These are phyloP conservation scores for Prunus yedoensis DNA, from an alignment of 331 rosid species.

Conservation along the genomic window DNA sequence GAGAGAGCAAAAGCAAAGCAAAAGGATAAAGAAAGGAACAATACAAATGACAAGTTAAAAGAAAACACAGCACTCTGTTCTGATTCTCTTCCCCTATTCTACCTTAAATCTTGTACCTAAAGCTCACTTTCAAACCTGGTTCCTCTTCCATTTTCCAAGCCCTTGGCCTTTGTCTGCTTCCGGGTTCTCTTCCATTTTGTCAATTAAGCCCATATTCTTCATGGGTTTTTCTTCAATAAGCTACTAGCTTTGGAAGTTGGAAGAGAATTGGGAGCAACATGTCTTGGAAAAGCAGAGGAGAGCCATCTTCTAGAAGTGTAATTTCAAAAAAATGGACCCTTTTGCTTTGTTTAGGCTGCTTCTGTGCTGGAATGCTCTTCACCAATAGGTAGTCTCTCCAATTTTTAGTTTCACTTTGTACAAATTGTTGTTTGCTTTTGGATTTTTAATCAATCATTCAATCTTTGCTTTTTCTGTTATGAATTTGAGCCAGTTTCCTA, in stretches of 20 bases:
- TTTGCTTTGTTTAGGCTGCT: constrained; percentile 76
- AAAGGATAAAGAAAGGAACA: constrained; percentile 34
- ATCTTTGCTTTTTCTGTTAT: background rate
- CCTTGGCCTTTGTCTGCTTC: background rate
- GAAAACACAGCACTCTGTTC: constrained; percentile 11
- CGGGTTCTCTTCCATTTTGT: constrained; percentile 14
- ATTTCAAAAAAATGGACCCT: constrained; percentile 76
- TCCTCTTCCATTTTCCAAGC: background rate
- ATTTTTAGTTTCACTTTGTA: background rate
- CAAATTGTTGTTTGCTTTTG: constrained; percentile 5
- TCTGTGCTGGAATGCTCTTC: constrained; percentile 91
- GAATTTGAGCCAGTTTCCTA: constrained; percentile 12
- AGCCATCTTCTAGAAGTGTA: constrained; percentile 56
- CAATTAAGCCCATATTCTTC: constrained; percentile 4
- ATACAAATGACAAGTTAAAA: constrained; percentile 11
- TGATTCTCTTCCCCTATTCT: constrained; percentile 7
- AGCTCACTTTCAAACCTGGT: constrained; percentile 12
- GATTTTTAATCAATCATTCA: constrained; percentile 13
- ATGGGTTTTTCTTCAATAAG: constrained; percentile 36
- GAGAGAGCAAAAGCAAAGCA: constrained; percentile 4
- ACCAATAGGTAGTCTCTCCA: constrained; percentile 58
- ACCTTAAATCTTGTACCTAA: background rate
- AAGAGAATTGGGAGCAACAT: constrained; percentile 35
- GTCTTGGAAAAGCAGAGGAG: constrained; percentile 88
- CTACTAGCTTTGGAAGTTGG: constrained; percentile 7